Base-by-base conservation (phyloP, 2,329 filamentous ascomycete species). In the Fusarium sp. region DNA sequence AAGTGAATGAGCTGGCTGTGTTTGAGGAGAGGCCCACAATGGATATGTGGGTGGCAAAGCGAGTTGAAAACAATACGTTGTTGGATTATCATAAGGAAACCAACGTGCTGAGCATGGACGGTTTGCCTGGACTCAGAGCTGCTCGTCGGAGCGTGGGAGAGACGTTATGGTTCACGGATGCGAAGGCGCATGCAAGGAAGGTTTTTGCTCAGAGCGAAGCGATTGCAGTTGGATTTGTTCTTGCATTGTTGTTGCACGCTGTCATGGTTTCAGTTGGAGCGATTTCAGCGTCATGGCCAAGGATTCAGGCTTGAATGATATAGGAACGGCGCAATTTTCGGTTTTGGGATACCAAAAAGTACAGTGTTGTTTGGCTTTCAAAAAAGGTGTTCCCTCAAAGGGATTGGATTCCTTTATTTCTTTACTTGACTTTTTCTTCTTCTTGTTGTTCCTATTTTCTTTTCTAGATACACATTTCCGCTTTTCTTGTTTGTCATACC, bases 31-130 rank as follows among this genome's bases (percentile, higher is more conserved):
- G 91, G 8, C 85, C 87, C 20, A 91, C 88, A 0, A 79, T 92
- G 66, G 86, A 87, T 28, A 81, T 84, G 60, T 90, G 85, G 84
- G 84, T 85, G 4, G 77, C 78, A 42, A 87, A 86, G 72, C 84
- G 82, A 75, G 83, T 86, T 5, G 84, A 87, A 52, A 84, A 84
- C 66, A 87, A 87, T 60, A 82, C 84, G 42, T 78, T 91, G 72
- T 81, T 83, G 14, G 81, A 83, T n/a, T 93, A 92, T 75, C 90
- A 90, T 77, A 83, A 83, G 28, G 78, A 84, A 70, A 87, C 86
- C 74, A 93, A 93, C 75, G 76, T 83, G 6, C 73, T 77, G 52
- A 90, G 88, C 78, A 82, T 92, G 49, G 90, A 92, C 72, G 89
- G 88, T 4, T 81, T 91, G 26, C 88, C 89, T 0, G 90, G 90